phyloP scores from a whole-genome alignment of 768 basidiomycete species.

The Butyriboletus loyo region DNA sequence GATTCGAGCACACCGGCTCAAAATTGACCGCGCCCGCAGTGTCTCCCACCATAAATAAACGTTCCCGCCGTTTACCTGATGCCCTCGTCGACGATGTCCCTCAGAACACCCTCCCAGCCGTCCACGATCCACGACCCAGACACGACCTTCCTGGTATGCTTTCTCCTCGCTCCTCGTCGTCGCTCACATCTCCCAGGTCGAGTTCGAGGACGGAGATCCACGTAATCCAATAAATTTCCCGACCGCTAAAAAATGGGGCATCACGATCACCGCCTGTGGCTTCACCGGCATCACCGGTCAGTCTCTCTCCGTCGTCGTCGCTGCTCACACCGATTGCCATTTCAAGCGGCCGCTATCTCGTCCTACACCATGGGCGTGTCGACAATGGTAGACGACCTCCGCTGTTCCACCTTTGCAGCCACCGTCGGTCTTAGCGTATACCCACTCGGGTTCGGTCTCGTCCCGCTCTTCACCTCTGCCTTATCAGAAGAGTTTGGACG shows the following conservation, averaged over 20 bases:
- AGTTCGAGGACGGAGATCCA: constrained; percentile 37
- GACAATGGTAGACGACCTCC: constrained; percentile 50
- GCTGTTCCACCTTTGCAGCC: constrained; percentile 44
- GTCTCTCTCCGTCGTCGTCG: constrained; percentile 1
- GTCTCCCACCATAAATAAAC: constrained; percentile 14
- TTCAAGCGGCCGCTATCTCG: constrained; percentile 46
- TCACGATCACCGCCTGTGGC: constrained; percentile 35
- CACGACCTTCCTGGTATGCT: constrained; percentile 12
- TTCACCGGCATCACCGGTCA: constrained; percentile 33
- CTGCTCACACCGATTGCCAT: not conserved
- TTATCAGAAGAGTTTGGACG: constrained; percentile 75
- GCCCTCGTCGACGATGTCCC: constrained; percentile 5
- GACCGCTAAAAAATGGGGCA: constrained; percentile 39
- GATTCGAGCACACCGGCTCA: constrained; percentile 1
- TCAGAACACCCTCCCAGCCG: constrained; percentile 5
- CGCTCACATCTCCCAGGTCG: constrained; percentile 31
- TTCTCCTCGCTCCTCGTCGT: not conserved
- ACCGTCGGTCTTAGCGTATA: constrained; percentile 51
- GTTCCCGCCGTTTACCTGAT: not conserved
- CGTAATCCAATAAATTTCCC: constrained; percentile 42
- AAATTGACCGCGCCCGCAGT: constrained; percentile 9
- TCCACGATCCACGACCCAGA: constrained; percentile 18
- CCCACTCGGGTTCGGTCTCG: constrained; percentile 57
- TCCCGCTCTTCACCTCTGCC: constrained; percentile 64
- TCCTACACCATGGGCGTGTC: constrained; percentile 54